A percentile compares a stretch with the other conserved stretches of the same genome.
Conservation (phyloP, 176 grass and related monocot species). For the Avena insularis region DNA sequence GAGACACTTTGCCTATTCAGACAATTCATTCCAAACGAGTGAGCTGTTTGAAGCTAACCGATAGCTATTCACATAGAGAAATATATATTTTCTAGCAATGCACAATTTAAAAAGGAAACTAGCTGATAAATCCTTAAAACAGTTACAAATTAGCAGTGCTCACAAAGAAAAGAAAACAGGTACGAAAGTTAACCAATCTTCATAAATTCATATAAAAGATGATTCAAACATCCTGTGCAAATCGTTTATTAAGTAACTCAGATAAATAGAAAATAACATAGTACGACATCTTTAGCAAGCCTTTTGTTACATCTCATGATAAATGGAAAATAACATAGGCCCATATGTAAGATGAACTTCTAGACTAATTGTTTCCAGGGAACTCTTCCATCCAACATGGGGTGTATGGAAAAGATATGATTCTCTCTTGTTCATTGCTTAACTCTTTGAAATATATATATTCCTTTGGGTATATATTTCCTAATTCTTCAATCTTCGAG, state of each 20-base stretch:
- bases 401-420: conserved; percentile 5
- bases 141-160: not conserved
- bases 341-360: not conserved
- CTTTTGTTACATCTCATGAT: not conserved
- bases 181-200: not conserved
- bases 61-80: not conserved
- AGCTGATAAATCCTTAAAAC: not conserved
- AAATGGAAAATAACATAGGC: not conserved
- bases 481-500: not conserved
- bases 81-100: not conserved
- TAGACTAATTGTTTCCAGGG: not conserved
- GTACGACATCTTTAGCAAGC: not conserved
- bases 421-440: not conserved
- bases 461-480: not conserved
- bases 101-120: not conserved
- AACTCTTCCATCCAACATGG: conserved; percentile 29
- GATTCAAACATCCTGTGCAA: not conserved
- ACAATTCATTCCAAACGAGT: not conserved
- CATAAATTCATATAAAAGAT: not conserved
- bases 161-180: not conserved
- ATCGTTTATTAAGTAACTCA: not conserved
- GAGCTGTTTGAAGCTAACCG: not conserved
- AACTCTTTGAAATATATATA: not conserved
- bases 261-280: not conserved
- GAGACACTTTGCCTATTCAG: not conserved